Conservation (phyloP, 805 yeast genomes). For the Kluyveromyces dobzhanskii region DNA sequence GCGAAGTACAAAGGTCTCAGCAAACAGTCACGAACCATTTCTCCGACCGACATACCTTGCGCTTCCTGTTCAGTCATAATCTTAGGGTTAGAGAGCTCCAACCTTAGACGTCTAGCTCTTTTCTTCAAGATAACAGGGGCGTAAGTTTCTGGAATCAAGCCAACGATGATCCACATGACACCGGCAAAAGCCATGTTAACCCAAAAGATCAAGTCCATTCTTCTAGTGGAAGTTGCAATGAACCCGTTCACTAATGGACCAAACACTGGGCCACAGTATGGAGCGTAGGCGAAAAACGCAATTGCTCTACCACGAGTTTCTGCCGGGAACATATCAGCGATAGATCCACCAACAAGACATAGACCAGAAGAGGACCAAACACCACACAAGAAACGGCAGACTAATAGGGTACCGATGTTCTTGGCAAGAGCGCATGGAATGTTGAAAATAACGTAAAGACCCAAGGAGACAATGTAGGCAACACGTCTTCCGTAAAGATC, state of each 20-base stretch:
- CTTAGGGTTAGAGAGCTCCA: slow-evolving; percentile 71
- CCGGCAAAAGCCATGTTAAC: slow-evolving; percentile 91
- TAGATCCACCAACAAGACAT: slow-evolving; percentile 82
- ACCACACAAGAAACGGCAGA: slow-evolving; percentile 81
- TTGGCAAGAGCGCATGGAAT: slow-evolving; percentile 82
- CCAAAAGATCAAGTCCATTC: slow-evolving; percentile 73
- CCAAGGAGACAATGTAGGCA: slow-evolving; percentile 69
- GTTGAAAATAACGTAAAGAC: slow-evolving; percentile 68
- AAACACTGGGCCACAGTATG: slow-evolving; percentile 86
- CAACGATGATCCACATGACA: slow-evolving; percentile 59
- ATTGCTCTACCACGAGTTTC: slow-evolving; percentile 82
- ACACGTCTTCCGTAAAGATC: slow-evolving; percentile 83
- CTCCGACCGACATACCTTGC: slow-evolving; percentile 57
- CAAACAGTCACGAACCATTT: slow-evolving; percentile 64
- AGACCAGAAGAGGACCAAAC: slow-evolving; percentile 78
- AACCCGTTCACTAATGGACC: slow-evolving; percentile 89
- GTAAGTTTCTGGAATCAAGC: slow-evolving; percentile 80
- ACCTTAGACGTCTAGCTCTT: slow-evolving; percentile 59
- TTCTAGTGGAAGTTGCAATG: slow-evolving; percentile 60
- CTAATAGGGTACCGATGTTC: slow-evolving; percentile 72
- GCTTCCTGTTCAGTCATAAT: slow-evolving; percentile 94
- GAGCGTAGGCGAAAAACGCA: slow-evolving; percentile 86
- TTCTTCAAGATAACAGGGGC: slow-evolving; percentile 70
- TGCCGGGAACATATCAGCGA: slow-evolving; percentile 80
- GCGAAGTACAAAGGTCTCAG: slow-evolving; percentile 74